Conservation (phyloP, 768 basidiomycete genomes). For the Amanita exitialis region DNA sequence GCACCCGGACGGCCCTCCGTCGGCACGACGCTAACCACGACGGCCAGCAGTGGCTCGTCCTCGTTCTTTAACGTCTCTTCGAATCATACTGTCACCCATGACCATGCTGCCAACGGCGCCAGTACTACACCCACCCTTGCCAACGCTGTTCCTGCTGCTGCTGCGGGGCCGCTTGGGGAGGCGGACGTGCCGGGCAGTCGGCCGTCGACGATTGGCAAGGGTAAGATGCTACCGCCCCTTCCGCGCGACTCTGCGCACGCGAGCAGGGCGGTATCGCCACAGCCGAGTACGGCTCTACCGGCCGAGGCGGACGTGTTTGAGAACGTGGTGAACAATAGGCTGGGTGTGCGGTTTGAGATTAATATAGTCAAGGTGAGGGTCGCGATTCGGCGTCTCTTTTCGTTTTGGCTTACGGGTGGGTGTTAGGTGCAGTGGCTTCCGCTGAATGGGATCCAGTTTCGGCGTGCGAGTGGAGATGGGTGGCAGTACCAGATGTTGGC, state of each 20-base stretch:
- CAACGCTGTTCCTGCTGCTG: too few species aligned
- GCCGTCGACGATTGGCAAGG: conserved; percentile 37
- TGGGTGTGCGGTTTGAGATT: conserved; percentile 94
- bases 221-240: conserved; percentile 69
- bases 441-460: conserved; percentile 91
- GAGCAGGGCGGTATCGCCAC: conserved; percentile 17
- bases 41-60: conserved; percentile 67
- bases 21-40: conserved; percentile 45
- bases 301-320: conserved; percentile 68
- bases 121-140: too few species aligned
- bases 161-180: conserved; percentile 10
- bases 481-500: conserved; percentile 99
- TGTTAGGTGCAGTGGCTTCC: conserved; percentile 84
- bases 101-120: conserved; percentile 16
- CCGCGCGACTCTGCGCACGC: conserved; percentile 48
- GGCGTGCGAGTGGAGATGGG: conserved; percentile 79
- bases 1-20: conserved; percentile 29
- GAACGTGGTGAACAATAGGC: conserved; percentile 58
- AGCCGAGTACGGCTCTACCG: conserved; percentile 43
- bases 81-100: conserved; percentile 25
- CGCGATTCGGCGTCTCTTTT: background rate
- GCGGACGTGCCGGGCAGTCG: conserved; percentile 20
- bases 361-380: conserved; percentile 86
- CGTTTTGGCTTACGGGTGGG: too few species aligned
- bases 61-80: conserved; percentile 80